Evolutionary conservation across 768 basidiomycete species (phyloP).

Genomic region (Plicaturopsis crispa): DNA sequence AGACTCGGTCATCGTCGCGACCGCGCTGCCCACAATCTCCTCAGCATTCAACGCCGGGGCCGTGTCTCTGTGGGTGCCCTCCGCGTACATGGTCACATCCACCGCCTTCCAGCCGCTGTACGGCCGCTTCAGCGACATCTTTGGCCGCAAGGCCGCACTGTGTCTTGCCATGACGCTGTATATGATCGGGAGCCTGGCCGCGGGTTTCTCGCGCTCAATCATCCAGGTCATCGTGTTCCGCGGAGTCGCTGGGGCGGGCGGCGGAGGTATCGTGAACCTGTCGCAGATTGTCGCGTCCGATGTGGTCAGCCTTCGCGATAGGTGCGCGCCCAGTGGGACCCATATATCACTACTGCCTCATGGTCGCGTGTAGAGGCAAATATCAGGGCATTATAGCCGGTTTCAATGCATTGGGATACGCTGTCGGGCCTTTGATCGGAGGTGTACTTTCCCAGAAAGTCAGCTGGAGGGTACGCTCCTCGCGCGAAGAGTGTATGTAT

Average conservation of each 20-base stretch:
- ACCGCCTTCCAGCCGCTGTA: slow-evolving; percentile 57
- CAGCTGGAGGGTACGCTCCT: slow-evolving; percentile 46
- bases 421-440: slow-evolving; percentile 62
- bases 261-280: slow-evolving; percentile 65
- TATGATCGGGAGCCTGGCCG: slow-evolving; percentile 55
- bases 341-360: no score
- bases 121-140: slow-evolving; percentile 60
- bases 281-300: slow-evolving; percentile 68
- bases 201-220: slow-evolving; percentile 62
- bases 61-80: slow-evolving; percentile 65
- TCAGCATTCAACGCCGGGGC: slow-evolving; percentile 57
- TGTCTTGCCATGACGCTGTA: slow-evolving; percentile 54
- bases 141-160: slow-evolving; percentile 56
- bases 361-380: slow-evolving; percentile 64
- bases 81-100: slow-evolving; percentile 61
- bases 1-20: slow-evolving; percentile 70
- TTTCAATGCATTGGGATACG: slow-evolving; percentile 52
- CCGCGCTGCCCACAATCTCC: slow-evolving; percentile 67
- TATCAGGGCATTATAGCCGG: slow-evolving; percentile 71
- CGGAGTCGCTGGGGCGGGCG: slow-evolving; percentile 62
- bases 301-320: slow-evolving; percentile 61
- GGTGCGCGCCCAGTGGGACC: no score
- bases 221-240: slow-evolving; percentile 63
- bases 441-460: slow-evolving; percentile 56
- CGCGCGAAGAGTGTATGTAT: background rate